Evolutionary conservation across 768 basidiomycete species (phyloP), one percentile per base, ranked within the genome.

Genomic region (Sistotremastrum niveocremeum): DNA sequence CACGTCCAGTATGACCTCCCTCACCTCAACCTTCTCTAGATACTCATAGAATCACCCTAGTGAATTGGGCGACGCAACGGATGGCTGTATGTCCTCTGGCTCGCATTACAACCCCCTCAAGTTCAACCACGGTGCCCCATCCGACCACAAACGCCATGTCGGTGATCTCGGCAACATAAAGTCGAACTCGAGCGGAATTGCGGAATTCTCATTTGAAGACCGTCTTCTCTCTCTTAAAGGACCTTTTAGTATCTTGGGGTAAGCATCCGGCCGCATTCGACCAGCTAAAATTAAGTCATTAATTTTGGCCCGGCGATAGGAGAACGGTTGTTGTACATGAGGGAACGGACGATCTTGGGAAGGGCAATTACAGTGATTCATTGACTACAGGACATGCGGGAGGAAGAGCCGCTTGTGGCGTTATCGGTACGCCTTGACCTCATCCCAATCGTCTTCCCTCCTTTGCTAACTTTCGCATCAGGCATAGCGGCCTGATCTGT

Each of bases 341-440:
- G 79, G 83, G 84, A 3, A 73, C 73, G 11, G 87, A 90, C 56
- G 87, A 90, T 55, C 69, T 88, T 42, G 87, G 85, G n/a, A 66
- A 62, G 49, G 83, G 84, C 10, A 67, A 64, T 37, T 70, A 81
- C 54, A 65, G 73, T 31, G 84, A 85, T 51, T 82, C 81, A 20
- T 64, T 79, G 46, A 84, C 74, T 58, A 88, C 84, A 3, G 86
- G 86, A 6, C 84, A 88, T 56, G 80, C 86, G 10, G 81, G 81
- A 7, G 76, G 68, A 32, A 69, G 84, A 47, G 71, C 75, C n/a
- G 85, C 87, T 8, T 89, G 87, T 56, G 86, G 85, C 53, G 75
- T 88, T 43, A 83, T 88, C 52, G 84, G 82, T 75, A 59, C 46
- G 60, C 37, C 45, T 46, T 40, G 20, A 20, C n/a, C n/a, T n/a